Base-by-base conservation (phyloP, 257 asterid species). In the Coffea canephora region DNA sequence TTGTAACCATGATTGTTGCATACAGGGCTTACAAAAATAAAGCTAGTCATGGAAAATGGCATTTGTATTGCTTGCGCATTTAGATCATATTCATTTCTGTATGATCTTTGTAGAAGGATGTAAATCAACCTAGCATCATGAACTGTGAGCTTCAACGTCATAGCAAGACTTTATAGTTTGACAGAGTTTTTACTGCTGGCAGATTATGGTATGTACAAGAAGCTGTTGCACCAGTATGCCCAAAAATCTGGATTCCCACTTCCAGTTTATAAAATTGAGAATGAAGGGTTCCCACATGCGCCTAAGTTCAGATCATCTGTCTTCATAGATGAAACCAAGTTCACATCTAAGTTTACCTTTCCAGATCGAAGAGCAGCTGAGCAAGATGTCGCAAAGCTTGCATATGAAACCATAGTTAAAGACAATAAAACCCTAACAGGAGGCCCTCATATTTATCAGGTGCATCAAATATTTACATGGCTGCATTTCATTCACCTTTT, bases 371-470 rank as follows among this genome's bases (percentile, higher is more conserved):
- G 31, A 34, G 72, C 80, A 61, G 84, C 86, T 27, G 87, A 82
- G 64, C 86, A 82, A 31, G 86, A 84, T 41, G 87, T 23, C 21
- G 86, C 84, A 49, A 86, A 69, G 78, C 31, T 79, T 4, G 87
- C 89, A 14, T 75, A 71, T 45, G 86, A 84, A 39, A 72, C 75
- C 55, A 41, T 82, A 62, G 55, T 54, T 9, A 52, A 54, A 43
- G 65, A 73, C 39, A 54, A 34, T 27, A 78, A 67, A 49, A 71
- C 50, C 21, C 6, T 45, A 15, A 36, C 46, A 75, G 84, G 65
- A 68, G 45, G 34, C 50, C 31, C 83, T 68, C 62, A 41, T 66
- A 57, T 83, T 75, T 74, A 78, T 57, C 71, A 71, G 84, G 88
- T 82, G 49, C 66, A 55, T 39, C 8, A 39, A 66, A 73, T 19